phyloP scores from a whole-genome alignment of 2,329 filamentous ascomycete genomes.

The Hypoxylon sp. region DNA sequence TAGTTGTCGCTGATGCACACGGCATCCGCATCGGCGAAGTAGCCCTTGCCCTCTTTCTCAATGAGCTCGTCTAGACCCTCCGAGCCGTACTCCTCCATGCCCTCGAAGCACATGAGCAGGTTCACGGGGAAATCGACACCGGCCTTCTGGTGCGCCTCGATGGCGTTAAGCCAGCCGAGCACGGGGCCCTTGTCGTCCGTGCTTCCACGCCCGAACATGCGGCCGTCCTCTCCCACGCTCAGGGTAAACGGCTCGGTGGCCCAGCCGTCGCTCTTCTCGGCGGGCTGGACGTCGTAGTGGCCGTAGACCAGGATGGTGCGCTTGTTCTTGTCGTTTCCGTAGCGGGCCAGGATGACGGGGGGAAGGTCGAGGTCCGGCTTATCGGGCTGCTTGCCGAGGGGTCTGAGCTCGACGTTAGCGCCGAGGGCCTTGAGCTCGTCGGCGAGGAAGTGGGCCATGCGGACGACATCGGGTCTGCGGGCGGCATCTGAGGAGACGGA shows the following conservation, averaged over 20 bases:
- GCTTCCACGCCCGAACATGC: conserved; percentile 95
- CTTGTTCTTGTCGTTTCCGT: conserved; percentile 93
- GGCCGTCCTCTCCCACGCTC: conserved; percentile 87
- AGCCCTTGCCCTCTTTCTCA: conserved; percentile 89
- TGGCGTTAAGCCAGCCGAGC: conserved; percentile 96
- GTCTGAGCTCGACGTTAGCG: conserved; percentile 87
- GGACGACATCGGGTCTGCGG: conserved; percentile 90
- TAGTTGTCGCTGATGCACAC: conserved; percentile 99
- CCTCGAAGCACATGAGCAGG: conserved; percentile 99
- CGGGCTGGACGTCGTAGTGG: conserved; percentile 98
- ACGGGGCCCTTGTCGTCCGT: conserved; percentile 99
- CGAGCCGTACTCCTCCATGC: conserved; percentile 99
- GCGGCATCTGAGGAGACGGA: conserved; percentile 93
- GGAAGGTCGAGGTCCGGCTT: conserved; percentile 92
- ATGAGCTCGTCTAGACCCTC: conserved; percentile 97
- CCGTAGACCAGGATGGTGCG: conserved; percentile 96
- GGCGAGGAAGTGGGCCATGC: conserved; percentile 94
- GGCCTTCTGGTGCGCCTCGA: conserved; percentile 96
- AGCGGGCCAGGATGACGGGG: conserved; percentile 91
- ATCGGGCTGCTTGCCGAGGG: conserved; percentile 91
- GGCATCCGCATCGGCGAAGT: conserved; percentile 94
- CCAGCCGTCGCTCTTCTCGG: conserved; percentile 94
- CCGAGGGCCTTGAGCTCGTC: conserved; percentile 86
- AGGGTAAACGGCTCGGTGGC: conserved; percentile 93
- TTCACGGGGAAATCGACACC: conserved; percentile 97